Percentiles rank a stretch among this genome's conserved stretches.
phyloP scores from a whole-genome alignment of 2,329 filamentous ascomycete genomes.

The Colletotrichum shisoi region DNA sequence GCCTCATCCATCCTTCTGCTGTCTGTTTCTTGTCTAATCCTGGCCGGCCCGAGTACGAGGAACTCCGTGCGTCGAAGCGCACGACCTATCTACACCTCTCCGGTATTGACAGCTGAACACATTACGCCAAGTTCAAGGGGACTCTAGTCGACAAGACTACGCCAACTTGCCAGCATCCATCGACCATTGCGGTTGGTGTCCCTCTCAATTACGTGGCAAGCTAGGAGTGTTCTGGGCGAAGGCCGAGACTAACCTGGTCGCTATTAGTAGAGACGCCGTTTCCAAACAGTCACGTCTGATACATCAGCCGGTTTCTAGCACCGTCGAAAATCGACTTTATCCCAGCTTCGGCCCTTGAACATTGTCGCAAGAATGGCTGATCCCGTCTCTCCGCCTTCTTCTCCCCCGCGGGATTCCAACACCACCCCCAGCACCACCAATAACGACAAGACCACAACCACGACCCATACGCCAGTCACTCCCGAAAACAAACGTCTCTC shows the following conservation, averaged over 20 bases:
- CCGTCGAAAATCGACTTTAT: constrained; percentile 28
- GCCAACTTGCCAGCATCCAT: background rate
- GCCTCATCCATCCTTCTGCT: background rate
- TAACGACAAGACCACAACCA: constrained; percentile 5
- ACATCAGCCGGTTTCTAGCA: constrained; percentile 19
- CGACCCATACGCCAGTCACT: constrained; percentile 16
- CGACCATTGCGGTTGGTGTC: constrained; percentile 7
- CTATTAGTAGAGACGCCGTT: constrained; percentile 32
- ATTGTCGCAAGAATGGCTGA: constrained; percentile 30
- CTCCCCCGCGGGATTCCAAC: constrained; percentile 20
- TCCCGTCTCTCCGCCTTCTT: constrained; percentile 33
- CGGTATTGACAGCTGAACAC: constrained; percentile 34
- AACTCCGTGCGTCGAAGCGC: constrained; percentile 15
- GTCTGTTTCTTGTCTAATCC: background rate
- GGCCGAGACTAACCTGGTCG: constrained; percentile 32
- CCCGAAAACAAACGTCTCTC: constrained; percentile 33
- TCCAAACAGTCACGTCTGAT: constrained; percentile 24
- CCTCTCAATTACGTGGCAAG: constrained; percentile 25
- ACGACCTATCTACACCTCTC: constrained; percentile 24
- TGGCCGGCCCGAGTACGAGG: constrained; percentile 4
- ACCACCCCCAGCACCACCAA: constrained; percentile 20
- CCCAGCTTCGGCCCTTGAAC: constrained; percentile 23
- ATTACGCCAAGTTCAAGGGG: constrained; percentile 32
- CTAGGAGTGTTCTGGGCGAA: constrained; percentile 22
- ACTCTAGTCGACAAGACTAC: constrained; percentile 14